Evolutionary conservation across 306 rosid species (phyloP).

Genomic region (Neltuma alba): DNA sequence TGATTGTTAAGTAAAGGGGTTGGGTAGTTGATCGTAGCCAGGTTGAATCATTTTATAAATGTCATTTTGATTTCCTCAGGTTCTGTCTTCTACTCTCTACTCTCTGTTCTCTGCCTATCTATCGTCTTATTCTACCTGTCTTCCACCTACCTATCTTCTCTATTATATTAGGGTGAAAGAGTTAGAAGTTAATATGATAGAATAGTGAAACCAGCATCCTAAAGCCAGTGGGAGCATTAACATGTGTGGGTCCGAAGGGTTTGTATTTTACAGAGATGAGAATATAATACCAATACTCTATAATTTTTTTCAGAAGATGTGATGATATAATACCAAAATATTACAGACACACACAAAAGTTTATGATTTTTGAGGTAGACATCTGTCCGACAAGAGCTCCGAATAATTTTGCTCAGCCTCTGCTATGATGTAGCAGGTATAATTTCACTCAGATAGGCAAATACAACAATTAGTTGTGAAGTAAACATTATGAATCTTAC

Average conservation of each 20-base stretch:
- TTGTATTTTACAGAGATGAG: too few species aligned
- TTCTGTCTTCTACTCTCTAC: too few species aligned
- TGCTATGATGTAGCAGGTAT: not conserved
- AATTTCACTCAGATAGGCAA: not conserved
- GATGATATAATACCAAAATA: not conserved
- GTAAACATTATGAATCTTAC: conserved; percentile 37
- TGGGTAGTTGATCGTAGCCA: not conserved
- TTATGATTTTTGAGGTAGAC: not conserved
- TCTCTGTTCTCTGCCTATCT: too few species aligned
- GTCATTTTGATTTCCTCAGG: too few species aligned
- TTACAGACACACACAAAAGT: too few species aligned
- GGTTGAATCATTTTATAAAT: too few species aligned
- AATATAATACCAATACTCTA: not conserved
- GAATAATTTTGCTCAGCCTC: too few species aligned
- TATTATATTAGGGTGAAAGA: not conserved
- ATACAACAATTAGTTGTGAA: not conserved
- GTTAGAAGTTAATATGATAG: not conserved
- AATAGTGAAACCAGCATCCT: not conserved
- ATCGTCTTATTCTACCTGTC: too few species aligned
- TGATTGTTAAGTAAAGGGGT: too few species aligned
- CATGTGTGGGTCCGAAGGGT: not conserved
- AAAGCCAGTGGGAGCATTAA: not conserved
- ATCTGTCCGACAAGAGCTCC: not conserved
- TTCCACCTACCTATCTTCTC: too few species aligned
- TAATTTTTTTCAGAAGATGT: not conserved